Conservation (phyloP, 2,329 filamentous ascomycete species). For the Akanthomyces dipterigenus region DNA sequence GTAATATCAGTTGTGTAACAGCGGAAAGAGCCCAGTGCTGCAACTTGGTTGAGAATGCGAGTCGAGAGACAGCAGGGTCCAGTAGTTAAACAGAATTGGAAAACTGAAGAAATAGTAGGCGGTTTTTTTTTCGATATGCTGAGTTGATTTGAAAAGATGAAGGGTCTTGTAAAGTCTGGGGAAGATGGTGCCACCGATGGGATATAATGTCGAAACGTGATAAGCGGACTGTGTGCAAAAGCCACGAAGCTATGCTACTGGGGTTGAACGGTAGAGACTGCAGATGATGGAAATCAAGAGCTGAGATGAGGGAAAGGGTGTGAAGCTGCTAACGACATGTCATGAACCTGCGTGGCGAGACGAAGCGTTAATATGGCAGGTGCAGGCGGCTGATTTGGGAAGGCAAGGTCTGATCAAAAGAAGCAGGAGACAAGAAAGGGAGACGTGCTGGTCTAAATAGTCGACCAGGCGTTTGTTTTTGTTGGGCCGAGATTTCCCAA, state of each 20-base stretch:
- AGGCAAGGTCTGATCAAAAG: background rate
- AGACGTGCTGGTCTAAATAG: constrained; percentile 5
- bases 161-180: background rate
- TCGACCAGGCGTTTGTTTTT: background rate
- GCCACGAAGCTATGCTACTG: constrained; percentile 1
- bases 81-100: background rate
- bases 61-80: background rate
- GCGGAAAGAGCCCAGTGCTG: background rate
- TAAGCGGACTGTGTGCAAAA: background rate
- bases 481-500: constrained; percentile 1
- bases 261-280: constrained; percentile 5
- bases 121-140: background rate
- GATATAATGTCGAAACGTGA: background rate
- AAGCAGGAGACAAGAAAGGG: background rate
- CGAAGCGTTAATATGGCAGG: background rate
- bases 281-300: background rate
- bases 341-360: constrained; percentile 3
- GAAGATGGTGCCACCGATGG: background rate
- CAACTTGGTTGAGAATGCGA: background rate
- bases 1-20: background rate
- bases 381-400: background rate
- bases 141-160: background rate
- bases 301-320: background rate
- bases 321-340: background rate
- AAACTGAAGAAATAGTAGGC: too few species aligned